Evolutionary conservation across 2,329 filamentous ascomycete genomes (phyloP).

Genomic region (Juglanconis juglandina): DNA sequence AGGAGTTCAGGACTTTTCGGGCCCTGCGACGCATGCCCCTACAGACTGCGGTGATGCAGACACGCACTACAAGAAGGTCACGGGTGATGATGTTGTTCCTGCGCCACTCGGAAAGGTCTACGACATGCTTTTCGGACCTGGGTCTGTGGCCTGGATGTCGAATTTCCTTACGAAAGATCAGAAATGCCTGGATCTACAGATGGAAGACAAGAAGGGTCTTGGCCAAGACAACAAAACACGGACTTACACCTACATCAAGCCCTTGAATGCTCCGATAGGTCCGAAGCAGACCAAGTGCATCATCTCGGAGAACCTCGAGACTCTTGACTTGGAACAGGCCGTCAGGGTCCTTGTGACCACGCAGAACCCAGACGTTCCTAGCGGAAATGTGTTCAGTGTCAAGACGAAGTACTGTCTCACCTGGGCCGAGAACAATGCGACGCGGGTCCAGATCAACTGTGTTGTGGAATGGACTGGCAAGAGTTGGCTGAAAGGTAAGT

Average conservation of each 20-base stretch:
- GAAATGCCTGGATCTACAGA: slow-evolving; percentile 82
- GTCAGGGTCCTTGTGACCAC: slow-evolving; percentile 80
- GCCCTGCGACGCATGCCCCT: slow-evolving; percentile 73
- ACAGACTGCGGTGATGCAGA: slow-evolving; percentile 80
- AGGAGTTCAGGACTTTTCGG: slow-evolving; percentile 68
- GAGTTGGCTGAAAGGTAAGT: slow-evolving; percentile 90
- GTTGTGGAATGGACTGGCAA: slow-evolving; percentile 95
- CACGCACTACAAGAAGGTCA: slow-evolving; percentile 77
- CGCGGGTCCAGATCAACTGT: slow-evolving; percentile 82
- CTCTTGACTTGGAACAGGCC: slow-evolving; percentile 80
- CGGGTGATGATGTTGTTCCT: slow-evolving; percentile 81
- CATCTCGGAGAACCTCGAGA: slow-evolving; percentile 79
- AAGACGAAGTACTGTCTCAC: slow-evolving; percentile 95
- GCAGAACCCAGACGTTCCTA: slow-evolving; percentile 91
- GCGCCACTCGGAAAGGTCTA: slow-evolving; percentile 92
- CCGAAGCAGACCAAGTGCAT: slow-evolving; percentile 94
- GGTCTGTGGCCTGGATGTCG: slow-evolving; percentile 75
- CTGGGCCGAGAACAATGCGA: slow-evolving; percentile 85
- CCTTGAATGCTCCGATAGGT: slow-evolving; percentile 76
- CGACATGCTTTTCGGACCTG: slow-evolving; percentile 78
- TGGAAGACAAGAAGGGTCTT: slow-evolving; percentile 79
- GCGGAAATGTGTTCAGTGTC: slow-evolving; percentile 82
- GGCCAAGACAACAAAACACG: slow-evolving; percentile 71
- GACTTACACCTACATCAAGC: slow-evolving; percentile 86
- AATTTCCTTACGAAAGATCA: slow-evolving; percentile 85